Base-by-base conservation (phyloP, 2,329 filamentous ascomycete genomes). In the Corinectria fuckeliana region DNA sequence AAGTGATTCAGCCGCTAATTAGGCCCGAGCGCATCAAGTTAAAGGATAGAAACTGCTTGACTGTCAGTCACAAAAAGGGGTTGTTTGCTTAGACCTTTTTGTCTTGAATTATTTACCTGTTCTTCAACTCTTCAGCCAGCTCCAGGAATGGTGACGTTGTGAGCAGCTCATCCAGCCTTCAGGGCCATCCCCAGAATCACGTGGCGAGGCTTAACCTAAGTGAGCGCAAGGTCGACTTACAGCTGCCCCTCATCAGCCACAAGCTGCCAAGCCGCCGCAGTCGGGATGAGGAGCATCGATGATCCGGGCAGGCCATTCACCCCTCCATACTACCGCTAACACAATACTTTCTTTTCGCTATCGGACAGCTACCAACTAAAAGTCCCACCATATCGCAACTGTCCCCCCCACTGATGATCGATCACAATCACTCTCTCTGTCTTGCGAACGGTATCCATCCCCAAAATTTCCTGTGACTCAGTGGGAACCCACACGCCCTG, bases 401-500 rank as follows among this genome's bases (percentile, higher is more conserved):
- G 36, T 18, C 36, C 18, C 49, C 36, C 13, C 25, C 32, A 50
- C 41, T 26, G 16, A 45, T 36, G 28, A 38, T 34, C 34, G 14
- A 39, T 50, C 21, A 50, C n/a, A n/a, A n/a, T n/a, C n/a, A n/a
- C n/a, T n/a, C 38, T 56, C n/a, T 16, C 32, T 9, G 32, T 36
- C 38, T 56, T 47, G 50, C 25, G 51, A 63, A 67, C 62, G 42
- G 18, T n/a, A 25, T 36, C 57, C 58, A 61, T 63, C 59, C 68
- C 68, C 72, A 75, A 77, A 77, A 74, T 76, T 77, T 72, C 71
- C 69, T 76, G 77, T 79, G 77, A 80, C 76, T 79, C 71, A 73
- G 61, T 60, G 55, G 52, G 25, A 60, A 58, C 64, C 58, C 52
- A 63, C 55, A 66, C 58, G 63, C 54, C 58, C 59, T 58, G 57